These are phyloP conservation scores for Trichoderma gamsii DNA, from an alignment of 495 filamentous ascomycete species.

Conservation along the genomic window DNA sequence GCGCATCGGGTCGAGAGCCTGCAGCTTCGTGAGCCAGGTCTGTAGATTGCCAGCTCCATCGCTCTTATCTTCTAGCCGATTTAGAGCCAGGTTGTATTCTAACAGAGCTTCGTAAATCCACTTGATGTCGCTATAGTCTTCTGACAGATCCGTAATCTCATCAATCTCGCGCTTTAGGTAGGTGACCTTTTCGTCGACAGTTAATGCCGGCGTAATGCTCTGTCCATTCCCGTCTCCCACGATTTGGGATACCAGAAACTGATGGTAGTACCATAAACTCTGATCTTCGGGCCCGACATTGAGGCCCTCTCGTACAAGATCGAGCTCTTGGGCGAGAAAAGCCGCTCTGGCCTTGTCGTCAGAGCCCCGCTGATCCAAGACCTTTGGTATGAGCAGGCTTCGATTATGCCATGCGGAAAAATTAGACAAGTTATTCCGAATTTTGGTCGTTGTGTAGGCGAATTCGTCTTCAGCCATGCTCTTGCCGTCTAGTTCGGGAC, in stretches of 20 bases:
- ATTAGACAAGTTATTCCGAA: slow-evolving; percentile 75
- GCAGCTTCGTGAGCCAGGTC: slow-evolving; percentile 58
- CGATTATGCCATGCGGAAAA: slow-evolving; percentile 97
- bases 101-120: slow-evolving; percentile 76
- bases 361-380: slow-evolving; percentile 64
- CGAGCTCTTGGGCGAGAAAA: slow-evolving; percentile 69
- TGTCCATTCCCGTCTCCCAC: slow-evolving; percentile 33
- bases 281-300: slow-evolving; percentile 86
- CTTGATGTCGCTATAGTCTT: slow-evolving; percentile 69
- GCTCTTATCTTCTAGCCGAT: slow-evolving; percentile 33
- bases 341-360: slow-evolving; percentile 53
- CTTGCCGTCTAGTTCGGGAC: slow-evolving; percentile 38
- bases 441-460: slow-evolving; percentile 83
- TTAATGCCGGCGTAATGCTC: slow-evolving; percentile 59
- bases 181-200: slow-evolving; percentile 52
- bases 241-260: slow-evolving; percentile 65
- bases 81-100: slow-evolving; percentile 51
- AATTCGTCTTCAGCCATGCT: slow-evolving; percentile 77
- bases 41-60: slow-evolving; percentile 43
- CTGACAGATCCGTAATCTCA: slow-evolving; percentile 63
- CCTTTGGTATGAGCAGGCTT: slow-evolving; percentile 68
- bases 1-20: slow-evolving; percentile 63
- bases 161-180: slow-evolving; percentile 66
- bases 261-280: slow-evolving; percentile 94
- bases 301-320: slow-evolving; percentile 66